Evolutionary conservation across 2,329 filamentous ascomycete species (phyloP).

Genomic region (Stachybotrys chartarum): DNA sequence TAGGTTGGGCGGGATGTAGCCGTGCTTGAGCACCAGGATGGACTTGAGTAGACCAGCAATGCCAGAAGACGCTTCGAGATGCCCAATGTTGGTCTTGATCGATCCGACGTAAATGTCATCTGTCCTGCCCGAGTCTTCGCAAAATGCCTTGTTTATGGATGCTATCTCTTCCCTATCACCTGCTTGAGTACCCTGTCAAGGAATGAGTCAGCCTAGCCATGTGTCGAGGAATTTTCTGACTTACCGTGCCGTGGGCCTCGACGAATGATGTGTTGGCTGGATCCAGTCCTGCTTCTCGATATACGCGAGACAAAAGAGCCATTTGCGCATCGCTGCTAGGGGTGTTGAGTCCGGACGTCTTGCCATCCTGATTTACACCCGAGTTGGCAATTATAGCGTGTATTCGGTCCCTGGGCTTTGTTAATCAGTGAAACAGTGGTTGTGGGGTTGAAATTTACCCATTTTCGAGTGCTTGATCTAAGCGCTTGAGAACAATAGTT

Average conservation of each 20-base stretch:
- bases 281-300: constrained; percentile 12
- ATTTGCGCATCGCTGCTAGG: constrained; percentile 39
- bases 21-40: constrained; percentile 36
- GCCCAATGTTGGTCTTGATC: constrained; percentile 40
- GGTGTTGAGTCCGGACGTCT: constrained; percentile 45
- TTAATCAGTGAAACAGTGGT: not conserved
- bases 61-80: constrained; percentile 38
- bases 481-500: not conserved
- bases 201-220: not conserved
- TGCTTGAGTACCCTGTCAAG: not conserved
- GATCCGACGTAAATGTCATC: constrained; percentile 27
- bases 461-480: not conserved
- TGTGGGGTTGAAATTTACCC: not conserved
- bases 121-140: constrained; percentile 5
- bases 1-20: constrained; percentile 36
- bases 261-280: constrained; percentile 15
- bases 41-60: constrained; percentile 41
- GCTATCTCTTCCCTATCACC: constrained; percentile 45
- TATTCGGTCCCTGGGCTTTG: not conserved
- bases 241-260: not conserved
- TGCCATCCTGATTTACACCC: constrained; percentile 38
- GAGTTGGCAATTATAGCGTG: not conserved
- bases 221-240: not conserved
- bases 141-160: constrained; percentile 35
- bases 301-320: constrained; percentile 19